phyloP scores from a whole-genome alignment of 345 rosid genomes.

The Capsella bursapastoris region DNA sequence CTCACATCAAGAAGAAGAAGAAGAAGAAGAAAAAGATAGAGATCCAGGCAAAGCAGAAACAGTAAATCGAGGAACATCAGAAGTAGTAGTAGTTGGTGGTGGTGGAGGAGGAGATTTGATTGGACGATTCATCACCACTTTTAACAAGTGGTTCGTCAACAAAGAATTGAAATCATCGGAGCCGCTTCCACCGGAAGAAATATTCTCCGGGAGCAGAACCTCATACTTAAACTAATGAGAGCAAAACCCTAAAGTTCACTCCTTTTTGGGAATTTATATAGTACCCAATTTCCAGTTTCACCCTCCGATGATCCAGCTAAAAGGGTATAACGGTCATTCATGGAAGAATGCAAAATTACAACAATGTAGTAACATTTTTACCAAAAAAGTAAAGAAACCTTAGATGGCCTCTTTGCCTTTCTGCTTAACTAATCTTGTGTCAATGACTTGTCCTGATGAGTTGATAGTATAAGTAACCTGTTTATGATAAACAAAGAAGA shows the following conservation, averaged over 20 bases:
- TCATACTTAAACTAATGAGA: constrained; percentile 51
- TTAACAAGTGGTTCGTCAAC: neutral
- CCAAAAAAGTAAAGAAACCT: neutral
- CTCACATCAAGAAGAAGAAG: neutral
- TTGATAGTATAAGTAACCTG: constrained; percentile 70
- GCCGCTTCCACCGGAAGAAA: constrained; percentile 45
- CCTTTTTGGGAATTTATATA: constrained; percentile 18
- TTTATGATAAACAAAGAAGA: constrained; percentile 10
- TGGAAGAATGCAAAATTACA: neutral
- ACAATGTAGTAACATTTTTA: neutral
- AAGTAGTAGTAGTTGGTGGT: neutral
- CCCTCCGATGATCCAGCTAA: constrained; percentile 9
- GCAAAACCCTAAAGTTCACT: constrained; percentile 30
- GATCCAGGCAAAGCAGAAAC: neutral
- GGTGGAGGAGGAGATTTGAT: neutral
- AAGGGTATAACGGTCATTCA: constrained; percentile 34
- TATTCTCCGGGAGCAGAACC: constrained; percentile 49
- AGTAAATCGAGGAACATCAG: neutral
- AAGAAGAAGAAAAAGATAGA: neutral
- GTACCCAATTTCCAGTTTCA: constrained; percentile 32
- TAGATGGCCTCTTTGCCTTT: constrained; percentile 56
- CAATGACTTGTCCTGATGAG: constrained; percentile 52
- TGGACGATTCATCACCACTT: constrained; percentile 43
- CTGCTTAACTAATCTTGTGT: constrained; percentile 51
- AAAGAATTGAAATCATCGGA: constrained; percentile 44